Percentiles rank a stretch among this genome's conserved stretches.
Conservation (phyloP, 768 basidiomycete species). For the Rhodotorula babjevae region DNA sequence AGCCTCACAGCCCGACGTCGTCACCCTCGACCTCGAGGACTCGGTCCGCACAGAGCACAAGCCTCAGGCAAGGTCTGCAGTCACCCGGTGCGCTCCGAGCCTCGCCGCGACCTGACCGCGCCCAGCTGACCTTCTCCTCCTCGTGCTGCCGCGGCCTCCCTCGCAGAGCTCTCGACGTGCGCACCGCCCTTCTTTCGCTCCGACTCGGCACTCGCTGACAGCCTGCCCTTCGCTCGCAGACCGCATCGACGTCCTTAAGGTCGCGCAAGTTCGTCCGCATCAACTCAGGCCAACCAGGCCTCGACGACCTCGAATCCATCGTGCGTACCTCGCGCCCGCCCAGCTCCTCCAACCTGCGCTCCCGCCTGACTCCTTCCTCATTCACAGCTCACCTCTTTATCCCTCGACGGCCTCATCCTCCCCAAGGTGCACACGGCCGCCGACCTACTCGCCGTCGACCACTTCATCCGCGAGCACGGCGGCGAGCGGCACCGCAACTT, state of each 20-base stretch:
- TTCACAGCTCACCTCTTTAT: constrained; percentile 51
- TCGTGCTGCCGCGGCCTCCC: too few species aligned
- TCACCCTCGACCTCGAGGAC: constrained; percentile 87
- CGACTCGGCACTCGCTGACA: not conserved
- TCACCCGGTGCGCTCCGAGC: constrained; percentile 14
- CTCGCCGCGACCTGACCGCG: too few species aligned
- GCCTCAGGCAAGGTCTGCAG: constrained; percentile 52
- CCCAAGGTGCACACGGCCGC: constrained; percentile 72
- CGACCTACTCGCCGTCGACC: constrained; percentile 63
- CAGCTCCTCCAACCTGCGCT: not conserved
- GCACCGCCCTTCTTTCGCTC: too few species aligned
- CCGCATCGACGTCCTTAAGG: not conserved
- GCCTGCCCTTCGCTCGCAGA: not conserved
- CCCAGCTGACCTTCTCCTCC: not conserved
- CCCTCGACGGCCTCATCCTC: constrained; percentile 66
- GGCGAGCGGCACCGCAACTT: constrained; percentile 47
- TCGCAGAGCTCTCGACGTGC: constrained; percentile 8
- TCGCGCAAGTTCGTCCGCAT: constrained; percentile 44
- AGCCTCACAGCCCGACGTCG: constrained; percentile 55
- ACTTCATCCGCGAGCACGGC: constrained; percentile 44
- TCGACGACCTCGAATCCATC: constrained; percentile 44
- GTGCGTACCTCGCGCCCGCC: constrained; percentile 30
- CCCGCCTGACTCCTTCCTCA: too few species aligned
- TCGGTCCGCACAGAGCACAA: constrained; percentile 62
- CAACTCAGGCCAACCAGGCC: constrained; percentile 44